Percentiles rank a stretch among this genome's conserved stretches.
phyloP scores from a whole-genome alignment of 768 basidiomycete genomes.

The Rhodotorula diobovata region DNA sequence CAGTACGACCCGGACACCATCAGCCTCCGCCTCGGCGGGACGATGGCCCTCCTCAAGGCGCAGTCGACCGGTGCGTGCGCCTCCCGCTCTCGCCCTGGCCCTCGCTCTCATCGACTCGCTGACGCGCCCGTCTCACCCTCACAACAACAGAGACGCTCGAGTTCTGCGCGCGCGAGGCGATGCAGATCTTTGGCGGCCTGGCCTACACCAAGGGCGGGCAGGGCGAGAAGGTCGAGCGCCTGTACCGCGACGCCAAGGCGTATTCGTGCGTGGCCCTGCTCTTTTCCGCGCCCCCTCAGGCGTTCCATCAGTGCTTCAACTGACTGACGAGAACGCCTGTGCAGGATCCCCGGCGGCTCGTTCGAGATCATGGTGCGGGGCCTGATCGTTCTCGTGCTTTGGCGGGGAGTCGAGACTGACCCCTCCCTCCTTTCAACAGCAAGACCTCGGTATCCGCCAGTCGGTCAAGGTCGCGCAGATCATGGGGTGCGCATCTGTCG shows the following conservation, averaged over 20 bases:
- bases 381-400: too few species aligned
- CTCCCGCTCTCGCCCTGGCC: neutral
- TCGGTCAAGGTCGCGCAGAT: constrained; percentile 37
- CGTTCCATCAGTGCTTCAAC: neutral
- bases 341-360: constrained; percentile 30
- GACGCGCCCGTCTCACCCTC: neutral
- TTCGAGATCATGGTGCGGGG: constrained; percentile 14
- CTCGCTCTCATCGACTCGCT: neutral
- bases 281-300: too few species aligned
- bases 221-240: constrained; percentile 34
- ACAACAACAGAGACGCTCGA: constrained; percentile 37
- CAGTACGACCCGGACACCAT: constrained; percentile 27
- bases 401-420: neutral
- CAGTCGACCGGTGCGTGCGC: constrained; percentile 26
- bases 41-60: constrained; percentile 37
- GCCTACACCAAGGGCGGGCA: constrained; percentile 31
- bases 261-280: too few species aligned
- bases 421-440: neutral
- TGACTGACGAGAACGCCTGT: neutral
- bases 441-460: constrained; percentile 18
- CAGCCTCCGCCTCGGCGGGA: constrained; percentile 25
- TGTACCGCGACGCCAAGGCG: constrained; percentile 21
- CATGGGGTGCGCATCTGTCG: constrained; percentile 18
- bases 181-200: constrained; percentile 36
- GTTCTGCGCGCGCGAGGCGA: constrained; percentile 26